Percentiles rank a stretch among this genome's conserved stretches.
Evolutionary conservation across 305 asterid species (phyloP).

Genomic region (Solanum chacoense): DNA sequence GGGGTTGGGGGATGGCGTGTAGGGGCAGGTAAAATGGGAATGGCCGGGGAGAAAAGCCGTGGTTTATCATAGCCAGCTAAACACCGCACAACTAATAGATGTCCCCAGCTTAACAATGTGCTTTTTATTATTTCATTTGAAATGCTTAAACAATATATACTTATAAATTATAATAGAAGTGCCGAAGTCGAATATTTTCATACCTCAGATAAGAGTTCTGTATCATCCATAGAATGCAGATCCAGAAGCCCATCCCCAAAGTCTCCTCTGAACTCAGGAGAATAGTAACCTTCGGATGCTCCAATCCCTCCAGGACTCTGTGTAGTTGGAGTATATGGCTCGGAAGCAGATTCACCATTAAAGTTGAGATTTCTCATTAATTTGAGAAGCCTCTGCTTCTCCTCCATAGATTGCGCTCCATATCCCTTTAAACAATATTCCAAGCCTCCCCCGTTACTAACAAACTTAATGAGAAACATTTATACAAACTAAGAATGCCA

Average conservation of each 20-base stretch:
- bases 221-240: neutral
- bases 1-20: neutral
- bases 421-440: slow-evolving; percentile 61
- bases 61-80: neutral
- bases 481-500: neutral
- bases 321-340: slow-evolving; percentile 65
- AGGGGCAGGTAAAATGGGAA: neutral
- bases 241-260: neutral
- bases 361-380: slow-evolving; percentile 90
- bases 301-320: slow-evolving; percentile 63
- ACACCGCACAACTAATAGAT: neutral
- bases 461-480: neutral
- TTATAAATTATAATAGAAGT: neutral
- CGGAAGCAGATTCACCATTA: slow-evolving; percentile 75
- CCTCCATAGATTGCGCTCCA: slow-evolving; percentile 94
- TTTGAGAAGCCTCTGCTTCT: slow-evolving; percentile 91
- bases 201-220: slow-evolving; percentile 32
- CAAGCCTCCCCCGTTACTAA: slow-evolving; percentile 23
- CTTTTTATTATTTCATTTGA: neutral
- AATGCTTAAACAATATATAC: neutral
- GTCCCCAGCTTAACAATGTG: neutral
- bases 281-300: neutral
- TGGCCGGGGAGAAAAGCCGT: neutral
- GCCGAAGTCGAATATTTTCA: slow-evolving; percentile 5
- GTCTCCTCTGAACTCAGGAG: neutral